Base-by-base conservation (phyloP, 106 monocot species). In the Chionographis japonica region DNA sequence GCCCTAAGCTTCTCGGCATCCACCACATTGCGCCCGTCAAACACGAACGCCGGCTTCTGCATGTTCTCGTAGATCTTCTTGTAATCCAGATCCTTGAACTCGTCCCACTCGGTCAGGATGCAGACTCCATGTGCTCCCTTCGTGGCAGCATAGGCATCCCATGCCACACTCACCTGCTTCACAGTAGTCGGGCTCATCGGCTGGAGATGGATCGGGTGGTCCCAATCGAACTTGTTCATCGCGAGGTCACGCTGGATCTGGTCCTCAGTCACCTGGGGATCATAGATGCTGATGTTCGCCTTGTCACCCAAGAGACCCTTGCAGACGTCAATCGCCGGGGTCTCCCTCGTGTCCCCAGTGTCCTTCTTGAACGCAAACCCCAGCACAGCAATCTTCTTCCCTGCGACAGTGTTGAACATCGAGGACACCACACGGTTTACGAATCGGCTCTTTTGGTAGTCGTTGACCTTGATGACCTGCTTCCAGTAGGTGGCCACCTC, bases 341-440 rank as follows among this genome's bases (percentile, higher is more conserved):
- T 81, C 59, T 81, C 81, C 71, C 81, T 75, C 0, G 76, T 81
- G 67, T 81, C 81, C 13, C 81, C 81, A 10, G 81, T 81, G 17
- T 81, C 81, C 72, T 81, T 81, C 81, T 81, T 81, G 76, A 81
- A 81, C 39, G 76, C 81, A 12, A 81, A 81, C 18, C 81, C 81
- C 2, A 81, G 81, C 40, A 81, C 67, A 12, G 81, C 81, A 55
- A 81, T 72, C 70, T 80, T 75, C 70, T 80, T 70, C 54, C 70
- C 75, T 0, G 70, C 63, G 15, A 79, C 79, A 1, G 74, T 79
- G 73, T 79, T 79, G 37, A 79, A 79, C 79, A 79, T 79, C 54
- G 79, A 79, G 38, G 79, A 68, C 7, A 79, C 79, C 20, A 79
- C 73, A 12, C 79, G 39, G 50, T 79, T 79, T 10, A 79, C 79